Percentiles rank a stretch among this genome's conserved stretches.
phyloP scores from a whole-genome alignment of 768 basidiomycete genomes.

The Steccherinum ochraceum region DNA sequence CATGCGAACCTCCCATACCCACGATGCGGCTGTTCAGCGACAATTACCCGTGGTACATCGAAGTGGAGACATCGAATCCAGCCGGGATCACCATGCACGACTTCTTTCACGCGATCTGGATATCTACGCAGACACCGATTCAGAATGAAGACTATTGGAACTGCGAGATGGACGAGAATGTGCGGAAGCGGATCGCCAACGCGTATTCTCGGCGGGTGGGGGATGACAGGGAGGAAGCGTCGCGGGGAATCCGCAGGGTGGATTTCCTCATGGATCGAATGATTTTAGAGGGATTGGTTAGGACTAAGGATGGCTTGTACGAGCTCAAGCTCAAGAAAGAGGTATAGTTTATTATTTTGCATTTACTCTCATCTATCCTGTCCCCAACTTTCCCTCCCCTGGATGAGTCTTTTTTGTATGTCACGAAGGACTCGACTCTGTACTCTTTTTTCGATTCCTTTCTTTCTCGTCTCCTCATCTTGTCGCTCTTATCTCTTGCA shows the following conservation, averaged over 20 bases:
- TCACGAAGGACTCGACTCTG: too few relatives aligned
- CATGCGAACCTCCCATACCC: slow-evolving; percentile 42
- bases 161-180: slow-evolving; percentile 41
- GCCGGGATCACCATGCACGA: slow-evolving; percentile 56
- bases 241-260: slow-evolving; percentile 45
- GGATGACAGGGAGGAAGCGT: slow-evolving; percentile 25
- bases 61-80: slow-evolving; percentile 36
- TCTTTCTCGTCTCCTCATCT: too few relatives aligned
- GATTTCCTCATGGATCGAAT: slow-evolving; percentile 54
- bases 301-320: slow-evolving; percentile 52
- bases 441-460: too few relatives aligned
- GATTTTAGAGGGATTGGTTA: slow-evolving; percentile 47
- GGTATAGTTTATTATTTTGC: too few relatives aligned
- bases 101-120: slow-evolving; percentile 41
- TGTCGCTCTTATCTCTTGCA: too few relatives aligned
- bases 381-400: too few relatives aligned
- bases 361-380: too few relatives aligned
- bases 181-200: slow-evolving; percentile 35
- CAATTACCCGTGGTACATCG: slow-evolving; percentile 63
- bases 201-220: slow-evolving; percentile 42
- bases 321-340: slow-evolving; percentile 48
- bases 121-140: slow-evolving; percentile 39
- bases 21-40: slow-evolving; percentile 53
- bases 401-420: too few relatives aligned
- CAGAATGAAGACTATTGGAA: slow-evolving; percentile 52